Percentiles rank a stretch among this genome's conserved stretches.
These are phyloP conservation scores for Penstemon davidsonii DNA, from an alignment of 257 asterid genomes.

Conservation along the genomic window DNA sequence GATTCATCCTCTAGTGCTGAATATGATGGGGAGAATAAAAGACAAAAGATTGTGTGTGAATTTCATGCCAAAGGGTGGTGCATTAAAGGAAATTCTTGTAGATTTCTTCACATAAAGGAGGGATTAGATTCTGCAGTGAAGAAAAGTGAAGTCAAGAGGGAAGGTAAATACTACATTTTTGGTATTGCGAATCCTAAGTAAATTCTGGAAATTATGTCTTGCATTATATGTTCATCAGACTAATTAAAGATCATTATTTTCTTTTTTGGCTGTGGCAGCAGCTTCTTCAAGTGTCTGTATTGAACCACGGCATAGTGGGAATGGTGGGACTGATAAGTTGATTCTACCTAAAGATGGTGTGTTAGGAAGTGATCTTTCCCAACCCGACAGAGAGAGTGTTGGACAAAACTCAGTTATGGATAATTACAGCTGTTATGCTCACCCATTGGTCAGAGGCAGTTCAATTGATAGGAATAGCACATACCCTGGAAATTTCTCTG, in stretches of 20 bases:
- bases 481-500: constrained; percentile 34
- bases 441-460: constrained; percentile 40
- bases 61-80: constrained; percentile 94
- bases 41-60: constrained; percentile 59
- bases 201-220: constrained; percentile 27
- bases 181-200: constrained; percentile 26
- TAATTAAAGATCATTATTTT: constrained; percentile 23
- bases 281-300: constrained; percentile 42
- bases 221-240: constrained; percentile 27
- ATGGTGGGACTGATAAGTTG: constrained; percentile 35
- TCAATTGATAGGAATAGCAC: constrained; percentile 30
- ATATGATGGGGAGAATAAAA: constrained; percentile 48
- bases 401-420: constrained; percentile 34
- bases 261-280: constrained; percentile 41
- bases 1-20: constrained; percentile 48
- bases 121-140: constrained; percentile 42
- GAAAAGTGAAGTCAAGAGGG: constrained; percentile 36
- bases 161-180: constrained; percentile 50
- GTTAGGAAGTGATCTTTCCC: constrained; percentile 28
- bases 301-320: constrained; percentile 39
- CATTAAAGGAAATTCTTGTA: constrained; percentile 77
- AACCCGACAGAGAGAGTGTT: constrained; percentile 30
- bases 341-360: constrained; percentile 29
- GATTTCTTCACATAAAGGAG: constrained; percentile 71
- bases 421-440: constrained; percentile 29